Conservation (phyloP, 2,329 filamentous ascomycete species). For the Ploettnerulaceae sp. region DNA sequence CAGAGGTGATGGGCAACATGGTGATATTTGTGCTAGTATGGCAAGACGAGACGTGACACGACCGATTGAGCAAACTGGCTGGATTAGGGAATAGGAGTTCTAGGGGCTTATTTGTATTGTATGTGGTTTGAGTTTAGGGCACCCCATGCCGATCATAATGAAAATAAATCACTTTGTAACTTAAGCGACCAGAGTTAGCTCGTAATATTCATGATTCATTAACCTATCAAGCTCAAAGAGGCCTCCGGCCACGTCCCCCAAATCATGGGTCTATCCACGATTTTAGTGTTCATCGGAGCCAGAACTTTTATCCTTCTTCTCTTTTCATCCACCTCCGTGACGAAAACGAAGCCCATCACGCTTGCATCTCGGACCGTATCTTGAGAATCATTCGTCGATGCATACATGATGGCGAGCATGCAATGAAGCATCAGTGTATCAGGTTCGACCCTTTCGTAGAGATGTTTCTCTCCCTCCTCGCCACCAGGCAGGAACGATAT, state of each 20-base stretch:
- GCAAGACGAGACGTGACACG: too few relatives aligned
- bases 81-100: too few relatives aligned
- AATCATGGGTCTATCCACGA: constrained; percentile 75
- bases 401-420: constrained; percentile 80
- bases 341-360: constrained; percentile 89
- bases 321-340: constrained; percentile 84
- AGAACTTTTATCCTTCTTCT: constrained; percentile 76
- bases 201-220: constrained; percentile 15
- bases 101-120: too few relatives aligned
- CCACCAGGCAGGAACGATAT: constrained; percentile 34
- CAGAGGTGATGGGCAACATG: background rate
- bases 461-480: constrained; percentile 31
- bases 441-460: constrained; percentile 61
- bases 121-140: too few relatives aligned
- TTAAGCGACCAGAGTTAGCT: too few relatives aligned
- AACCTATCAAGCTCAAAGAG: constrained; percentile 46
- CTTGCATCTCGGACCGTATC: constrained; percentile 73
- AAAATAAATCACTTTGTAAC: too few relatives aligned
- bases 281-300: constrained; percentile 74
- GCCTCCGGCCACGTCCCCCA: constrained; percentile 86
- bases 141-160: too few relatives aligned
- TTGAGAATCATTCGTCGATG: constrained; percentile 61
- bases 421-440: constrained; percentile 70
- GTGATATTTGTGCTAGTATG: too few relatives aligned
- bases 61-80: too few relatives aligned